phyloP scores from a whole-genome alignment of 2,329 filamentous ascomycete genomes.

The Ploettnerulaceae sp. region DNA sequence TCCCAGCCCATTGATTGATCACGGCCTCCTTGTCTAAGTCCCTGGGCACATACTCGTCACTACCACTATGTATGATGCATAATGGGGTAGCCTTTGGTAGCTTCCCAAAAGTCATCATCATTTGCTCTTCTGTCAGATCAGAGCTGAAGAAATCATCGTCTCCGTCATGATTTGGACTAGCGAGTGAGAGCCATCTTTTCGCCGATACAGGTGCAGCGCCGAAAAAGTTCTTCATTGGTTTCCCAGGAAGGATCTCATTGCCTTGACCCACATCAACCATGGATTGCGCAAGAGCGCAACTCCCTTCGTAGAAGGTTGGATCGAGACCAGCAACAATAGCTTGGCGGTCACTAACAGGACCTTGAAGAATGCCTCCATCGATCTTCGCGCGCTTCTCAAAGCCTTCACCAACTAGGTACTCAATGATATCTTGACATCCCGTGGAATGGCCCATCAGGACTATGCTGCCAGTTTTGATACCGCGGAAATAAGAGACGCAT shows the following conservation, averaged over 20 bases:
- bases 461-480: constrained; percentile 45
- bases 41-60: constrained; percentile 47
- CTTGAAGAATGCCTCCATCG: constrained; percentile 62
- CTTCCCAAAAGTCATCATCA: constrained; percentile 53
- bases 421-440: constrained; percentile 63
- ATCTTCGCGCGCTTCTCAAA: constrained; percentile 39
- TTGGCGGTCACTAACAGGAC: constrained; percentile 60
- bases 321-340: constrained; percentile 40
- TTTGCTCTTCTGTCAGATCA: constrained; percentile 49
- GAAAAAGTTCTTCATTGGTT: constrained; percentile 28
- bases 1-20: constrained; percentile 44
- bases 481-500: constrained; percentile 45
- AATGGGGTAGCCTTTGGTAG: constrained; percentile 40
- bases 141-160: constrained; percentile 66
- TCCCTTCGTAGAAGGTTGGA: constrained; percentile 33
- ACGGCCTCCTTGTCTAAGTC: constrained; percentile 44
- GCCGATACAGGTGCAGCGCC: constrained; percentile 46
- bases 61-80: constrained; percentile 45
- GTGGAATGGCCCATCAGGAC: constrained; percentile 67
- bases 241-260: constrained; percentile 41
- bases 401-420: constrained; percentile 48
- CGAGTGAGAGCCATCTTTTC: constrained; percentile 52
- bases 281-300: constrained; percentile 37
- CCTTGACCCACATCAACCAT: constrained; percentile 40
- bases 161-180: constrained; percentile 48